Evolutionary conservation across 345 rosid species (phyloP), one percentile per base, ranked within the genome.

Genomic region (Leavenworthia alabamica): DNA sequence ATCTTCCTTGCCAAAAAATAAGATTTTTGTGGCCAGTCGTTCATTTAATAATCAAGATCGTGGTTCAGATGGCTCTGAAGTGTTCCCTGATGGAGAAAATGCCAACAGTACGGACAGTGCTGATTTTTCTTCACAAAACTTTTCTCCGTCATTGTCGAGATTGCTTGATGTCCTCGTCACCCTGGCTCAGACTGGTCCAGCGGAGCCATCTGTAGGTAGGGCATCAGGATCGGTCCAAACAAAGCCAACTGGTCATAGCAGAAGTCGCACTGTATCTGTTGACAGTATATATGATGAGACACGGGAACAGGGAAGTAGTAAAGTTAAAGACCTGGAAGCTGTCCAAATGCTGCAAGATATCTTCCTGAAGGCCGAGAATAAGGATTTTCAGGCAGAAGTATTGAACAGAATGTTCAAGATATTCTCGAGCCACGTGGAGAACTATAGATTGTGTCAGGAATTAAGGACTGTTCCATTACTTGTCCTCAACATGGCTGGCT

Each of bases 271-370:
- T 19, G 53, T 82, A 32, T 83, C 98, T 42, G 40, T 75, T 51
- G 99, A 89, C 49, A 75, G 71, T 26, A 43, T 80, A 76, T 81
- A 73, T 66, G 96, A 87, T 70, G 90, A 82, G 67, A 75, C 64
- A 63, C 84, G 99, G 92, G 97, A 86, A 43, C 79, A 79, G 71
- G 96, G 80, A 55, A 86, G 76, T 71, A 70, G 64, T 73, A 88
- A 88, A 80, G 90, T 94, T 56, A 94, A 90, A 78, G 99, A 94
- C 82, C 93, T 94, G 75, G 97, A 94, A 77, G 99, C 99, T 56
- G 90, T 94, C 62, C 99, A 90, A 78, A 84, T 94, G 90, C 78
- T 94, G 76, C 99, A 87, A 67, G 96, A 94, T 75, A 86, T 94
- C 46, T 88, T 90, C 68, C 90, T 94, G 53, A 94, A 94, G 82